Percentiles rank a stretch among this genome's conserved stretches.
Conservation (phyloP, 78 protist species). For the Isochrysis galbana region DNA sequence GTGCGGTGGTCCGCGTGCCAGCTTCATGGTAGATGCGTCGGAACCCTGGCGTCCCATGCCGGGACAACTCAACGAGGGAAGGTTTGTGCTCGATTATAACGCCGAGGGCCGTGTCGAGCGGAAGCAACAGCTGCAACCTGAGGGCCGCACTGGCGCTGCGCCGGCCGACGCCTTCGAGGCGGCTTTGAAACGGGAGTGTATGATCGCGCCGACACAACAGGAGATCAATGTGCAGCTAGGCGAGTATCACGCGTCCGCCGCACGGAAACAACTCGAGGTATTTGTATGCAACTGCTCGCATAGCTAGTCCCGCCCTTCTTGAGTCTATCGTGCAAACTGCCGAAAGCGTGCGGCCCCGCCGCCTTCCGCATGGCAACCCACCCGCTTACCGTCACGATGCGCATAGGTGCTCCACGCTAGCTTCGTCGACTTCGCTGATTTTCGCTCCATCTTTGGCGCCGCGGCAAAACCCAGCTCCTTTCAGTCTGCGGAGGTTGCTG, state of each 20-base stretch:
- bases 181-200: neutral
- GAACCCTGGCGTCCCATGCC: slow-evolving; percentile 23
- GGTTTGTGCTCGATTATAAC: slow-evolving; percentile 31
- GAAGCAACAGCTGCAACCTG: no score
- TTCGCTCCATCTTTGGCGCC: neutral
- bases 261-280: neutral
- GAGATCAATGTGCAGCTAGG: slow-evolving; percentile 48
- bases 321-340: no score
- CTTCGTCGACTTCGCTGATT: neutral
- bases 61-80: slow-evolving; percentile 15
- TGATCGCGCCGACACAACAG: neutral
- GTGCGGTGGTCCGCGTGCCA: neutral
- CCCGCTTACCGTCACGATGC: no score
- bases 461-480: neutral
- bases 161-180: neutral
- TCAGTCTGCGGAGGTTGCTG: slow-evolving; percentile 27
- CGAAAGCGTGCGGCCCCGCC: no score
- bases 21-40: no score
- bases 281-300: no score
- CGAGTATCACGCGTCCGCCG: neutral
- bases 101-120: no score
- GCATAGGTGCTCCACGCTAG: neutral
- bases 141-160: slow-evolving; percentile 22
- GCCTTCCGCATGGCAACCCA: no score
- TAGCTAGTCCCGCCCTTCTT: no score